Conservation (phyloP, 73 alveolate species). For the Uronychia setigera region DNA sequence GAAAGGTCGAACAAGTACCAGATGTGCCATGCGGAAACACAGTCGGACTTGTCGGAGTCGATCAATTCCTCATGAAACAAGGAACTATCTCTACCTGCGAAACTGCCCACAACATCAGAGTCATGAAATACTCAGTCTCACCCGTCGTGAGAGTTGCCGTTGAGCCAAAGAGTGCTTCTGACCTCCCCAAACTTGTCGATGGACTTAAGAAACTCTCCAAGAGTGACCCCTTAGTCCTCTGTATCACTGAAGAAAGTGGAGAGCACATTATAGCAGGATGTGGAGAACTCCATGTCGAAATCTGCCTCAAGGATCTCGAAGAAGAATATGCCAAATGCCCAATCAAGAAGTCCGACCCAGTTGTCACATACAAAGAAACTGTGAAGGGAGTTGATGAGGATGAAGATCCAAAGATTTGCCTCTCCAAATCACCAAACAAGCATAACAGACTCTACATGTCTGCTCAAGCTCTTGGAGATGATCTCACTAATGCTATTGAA, state of each 20-base stretch:
- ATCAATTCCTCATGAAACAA: conserved; percentile 91
- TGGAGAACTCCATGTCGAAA: conserved; percentile 98
- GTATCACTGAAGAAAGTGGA: conserved; percentile 94
- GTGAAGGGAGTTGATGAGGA: conserved; percentile 84
- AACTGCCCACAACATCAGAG: conserved; percentile 94
- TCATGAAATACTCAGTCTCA: conserved; percentile 98
- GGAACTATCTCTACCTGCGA: conserved; percentile 98
- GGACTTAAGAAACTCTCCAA: conserved; percentile 97
- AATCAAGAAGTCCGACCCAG: conserved; percentile 96
- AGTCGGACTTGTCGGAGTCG: conserved; percentile 97
- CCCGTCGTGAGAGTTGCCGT: conserved; percentile 99
- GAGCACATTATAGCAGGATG: conserved; percentile 98
- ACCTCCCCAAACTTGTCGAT: conserved; percentile 97
- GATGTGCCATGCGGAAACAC: conserved; percentile 99
- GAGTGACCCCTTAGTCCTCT: conserved; percentile 97
- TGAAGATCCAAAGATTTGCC: conserved; percentile 71
- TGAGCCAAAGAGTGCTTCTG: conserved; percentile 97
- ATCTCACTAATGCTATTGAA: conserved; percentile 91
- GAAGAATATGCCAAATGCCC: conserved; percentile 96
- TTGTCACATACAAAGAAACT: conserved; percentile 99
- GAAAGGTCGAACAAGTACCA: conserved; percentile 92
- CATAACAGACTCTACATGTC: conserved; percentile 95
- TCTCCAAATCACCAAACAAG: conserved; percentile 99
- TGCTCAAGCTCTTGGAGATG: conserved; percentile 94
- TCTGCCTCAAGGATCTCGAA: conserved; percentile 95